A percentile compares a stretch with the other conserved stretches of the same genome.
These are phyloP conservation scores for Senna tora DNA, from an alignment of 306 rosid genomes.

Conservation along the genomic window DNA sequence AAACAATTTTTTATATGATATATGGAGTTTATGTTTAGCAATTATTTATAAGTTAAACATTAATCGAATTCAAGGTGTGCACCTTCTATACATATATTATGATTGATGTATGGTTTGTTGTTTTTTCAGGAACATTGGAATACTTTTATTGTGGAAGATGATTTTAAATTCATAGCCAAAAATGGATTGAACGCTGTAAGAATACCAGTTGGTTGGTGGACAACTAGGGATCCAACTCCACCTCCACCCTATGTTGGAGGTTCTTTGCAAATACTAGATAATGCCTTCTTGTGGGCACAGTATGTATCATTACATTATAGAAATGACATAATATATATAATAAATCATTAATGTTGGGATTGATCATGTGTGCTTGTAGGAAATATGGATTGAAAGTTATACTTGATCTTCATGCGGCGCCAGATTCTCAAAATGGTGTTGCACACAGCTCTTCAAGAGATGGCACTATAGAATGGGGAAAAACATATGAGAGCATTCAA, in stretches of 20 bases:
- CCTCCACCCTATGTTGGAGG: conserved; percentile 79
- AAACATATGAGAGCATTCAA: conserved; percentile 55
- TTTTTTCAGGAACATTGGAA: conserved; percentile 69
- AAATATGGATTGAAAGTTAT: conserved; percentile 70
- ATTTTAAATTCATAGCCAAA: conserved; percentile 59
- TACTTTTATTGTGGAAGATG: conserved; percentile 67
- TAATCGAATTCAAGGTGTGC: too few relatives aligned
- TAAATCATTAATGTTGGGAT: not conserved
- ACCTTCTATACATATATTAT: too few relatives aligned
- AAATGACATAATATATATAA: not conserved
- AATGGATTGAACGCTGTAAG: conserved; percentile 69
- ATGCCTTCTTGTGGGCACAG: conserved; percentile 80
- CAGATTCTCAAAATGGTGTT: conserved; percentile 71
- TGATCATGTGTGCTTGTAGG: conserved; percentile 42
- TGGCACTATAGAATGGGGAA: conserved; percentile 72
- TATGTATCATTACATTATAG: conserved; percentile 40
- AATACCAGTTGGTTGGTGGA: conserved; percentile 96
- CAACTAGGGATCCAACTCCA: conserved; percentile 74
- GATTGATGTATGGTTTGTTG: too few relatives aligned
- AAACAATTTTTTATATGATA: too few relatives aligned
- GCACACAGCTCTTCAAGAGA: conserved; percentile 75
- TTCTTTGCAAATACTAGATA: conserved; percentile 63
- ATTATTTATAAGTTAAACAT: too few relatives aligned
- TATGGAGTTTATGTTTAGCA: too few relatives aligned
- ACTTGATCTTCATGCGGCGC: conserved; percentile 84